Evolutionary conservation across 2,329 filamentous ascomycete species (phyloP).

Genomic region (Phoma sp.): DNA sequence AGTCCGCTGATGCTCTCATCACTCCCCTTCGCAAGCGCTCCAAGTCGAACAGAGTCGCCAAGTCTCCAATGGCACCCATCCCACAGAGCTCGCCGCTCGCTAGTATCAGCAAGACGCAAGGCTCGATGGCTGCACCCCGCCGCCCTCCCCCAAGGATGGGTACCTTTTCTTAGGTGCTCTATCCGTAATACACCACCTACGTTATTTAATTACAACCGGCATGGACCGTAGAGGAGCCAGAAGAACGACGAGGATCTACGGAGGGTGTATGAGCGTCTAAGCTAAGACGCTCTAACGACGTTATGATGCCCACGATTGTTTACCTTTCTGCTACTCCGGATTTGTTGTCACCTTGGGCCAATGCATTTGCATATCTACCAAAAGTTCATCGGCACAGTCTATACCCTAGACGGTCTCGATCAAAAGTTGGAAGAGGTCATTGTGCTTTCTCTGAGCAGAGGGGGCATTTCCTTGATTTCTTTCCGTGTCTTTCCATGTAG

Average conservation of each 20-base stretch:
- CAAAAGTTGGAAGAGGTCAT: constrained; percentile 28
- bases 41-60: constrained; percentile 35
- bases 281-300: constrained; percentile 32
- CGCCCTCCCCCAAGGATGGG: constrained; percentile 43
- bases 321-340: constrained; percentile 27
- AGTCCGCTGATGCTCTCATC: constrained; percentile 50
- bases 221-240: constrained; percentile 8
- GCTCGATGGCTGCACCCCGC: constrained; percentile 36
- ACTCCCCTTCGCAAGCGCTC: constrained; percentile 49
- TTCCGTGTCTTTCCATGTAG: constrained; percentile 6
- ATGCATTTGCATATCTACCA: constrained; percentile 37
- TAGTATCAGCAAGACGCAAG: constrained; percentile 42
- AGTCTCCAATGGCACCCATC: constrained; percentile 29
- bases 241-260: constrained; percentile 25
- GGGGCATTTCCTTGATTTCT: neutral
- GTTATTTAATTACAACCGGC: constrained; percentile 9
- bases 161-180: constrained; percentile 40
- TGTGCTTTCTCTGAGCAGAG: constrained; percentile 13
- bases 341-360: constrained; percentile 37
- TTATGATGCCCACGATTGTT: constrained; percentile 48
- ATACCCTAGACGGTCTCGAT: constrained; percentile 20
- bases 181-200: neutral
- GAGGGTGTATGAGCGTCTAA: constrained; percentile 25
- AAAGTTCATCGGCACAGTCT: constrained; percentile 31
- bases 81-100: constrained; percentile 37